Conservation (phyloP, 2,329 filamentous ascomycete genomes). For the Thelonectria rubi region DNA sequence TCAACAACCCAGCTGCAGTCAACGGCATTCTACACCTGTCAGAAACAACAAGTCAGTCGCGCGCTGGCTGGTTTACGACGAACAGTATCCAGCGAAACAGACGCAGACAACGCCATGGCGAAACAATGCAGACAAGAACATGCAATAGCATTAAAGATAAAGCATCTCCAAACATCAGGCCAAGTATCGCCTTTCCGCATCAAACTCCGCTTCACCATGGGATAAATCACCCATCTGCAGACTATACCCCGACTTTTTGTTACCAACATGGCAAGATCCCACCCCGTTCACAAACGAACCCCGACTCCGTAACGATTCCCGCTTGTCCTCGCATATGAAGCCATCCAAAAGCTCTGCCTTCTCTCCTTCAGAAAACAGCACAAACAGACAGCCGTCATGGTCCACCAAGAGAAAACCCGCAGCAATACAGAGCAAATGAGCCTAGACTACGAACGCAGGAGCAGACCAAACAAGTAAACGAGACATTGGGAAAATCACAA, state of each 20-base stretch:
- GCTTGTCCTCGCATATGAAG: not conserved
- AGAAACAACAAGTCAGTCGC: too few relatives aligned
- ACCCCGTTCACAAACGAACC: conserved; percentile 12
- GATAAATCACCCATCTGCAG: conserved; percentile 24
- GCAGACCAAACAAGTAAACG: conserved; percentile 27
- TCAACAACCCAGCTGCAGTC: too few relatives aligned
- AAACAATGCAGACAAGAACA: too few relatives aligned
- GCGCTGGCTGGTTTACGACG: too few relatives aligned
- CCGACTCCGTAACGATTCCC: conserved; percentile 2
- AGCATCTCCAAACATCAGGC: conserved; percentile 28
- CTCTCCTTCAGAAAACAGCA: not conserved
- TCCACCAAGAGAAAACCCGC: not conserved
- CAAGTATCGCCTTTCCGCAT: conserved; percentile 25
- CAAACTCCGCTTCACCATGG: conserved; percentile 38
- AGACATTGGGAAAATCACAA: conserved; percentile 34
- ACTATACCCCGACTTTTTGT: conserved; percentile 23
- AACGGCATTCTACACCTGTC: too few relatives aligned
- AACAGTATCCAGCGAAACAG: too few relatives aligned
- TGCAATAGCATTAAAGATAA: conserved; percentile 1
- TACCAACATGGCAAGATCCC: conserved; percentile 3
- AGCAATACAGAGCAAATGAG: not conserved
- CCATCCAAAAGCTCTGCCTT: conserved; percentile 1
- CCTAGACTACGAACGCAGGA: conserved; percentile 33
- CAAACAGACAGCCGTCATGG: not conserved
- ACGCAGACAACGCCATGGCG: too few relatives aligned